A percentile compares a stretch with the other conserved stretches of the same genome.
Evolutionary conservation across 495 filamentous ascomycete species (phyloP).

Genomic region (Podospora sp.): DNA sequence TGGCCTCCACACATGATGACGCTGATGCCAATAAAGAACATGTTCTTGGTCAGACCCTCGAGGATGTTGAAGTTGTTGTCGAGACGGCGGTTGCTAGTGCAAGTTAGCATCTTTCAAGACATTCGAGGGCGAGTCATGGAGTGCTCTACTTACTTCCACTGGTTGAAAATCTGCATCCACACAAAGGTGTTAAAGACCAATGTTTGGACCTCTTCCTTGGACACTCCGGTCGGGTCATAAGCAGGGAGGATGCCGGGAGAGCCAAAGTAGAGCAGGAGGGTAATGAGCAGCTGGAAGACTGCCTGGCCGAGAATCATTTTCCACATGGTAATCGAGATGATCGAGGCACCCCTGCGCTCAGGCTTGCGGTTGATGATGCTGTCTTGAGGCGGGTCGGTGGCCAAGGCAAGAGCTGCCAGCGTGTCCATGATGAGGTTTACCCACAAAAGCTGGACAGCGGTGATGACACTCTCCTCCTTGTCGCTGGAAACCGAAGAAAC

Average conservation of each 20-base stretch:
- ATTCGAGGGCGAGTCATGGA: neutral
- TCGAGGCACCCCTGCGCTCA: conserved; percentile 72
- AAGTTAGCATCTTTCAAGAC: conserved; percentile 19
- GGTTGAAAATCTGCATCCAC: conserved; percentile 97
- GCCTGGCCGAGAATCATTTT: conserved; percentile 93
- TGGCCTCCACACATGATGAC: conserved; percentile 77
- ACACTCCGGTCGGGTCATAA: conserved; percentile 35
- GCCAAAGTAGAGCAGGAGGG: conserved; percentile 78
- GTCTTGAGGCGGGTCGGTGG: conserved; percentile 79
- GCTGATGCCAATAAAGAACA: conserved; percentile 84
- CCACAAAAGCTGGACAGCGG: conserved; percentile 86
- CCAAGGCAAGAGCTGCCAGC: conserved; percentile 81
- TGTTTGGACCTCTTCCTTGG: conserved; percentile 59
- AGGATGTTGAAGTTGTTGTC: conserved; percentile 92
- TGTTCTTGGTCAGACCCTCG: conserved; percentile 75
- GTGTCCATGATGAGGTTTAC: conserved; percentile 96
- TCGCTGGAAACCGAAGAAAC: conserved; percentile 74
- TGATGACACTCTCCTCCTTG: conserved; percentile 71
- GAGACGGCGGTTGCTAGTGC: conserved; percentile 71
- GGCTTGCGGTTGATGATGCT: conserved; percentile 81
- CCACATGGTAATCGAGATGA: conserved; percentile 89
- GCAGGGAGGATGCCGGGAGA: conserved; percentile 62
- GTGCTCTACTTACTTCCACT: conserved; percentile 71
- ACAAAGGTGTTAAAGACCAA: conserved; percentile 94
- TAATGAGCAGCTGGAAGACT: conserved; percentile 77